phyloP scores from a whole-genome alignment of 1,284 basidiomycete species.

The Ceratobasidium sp. region DNA sequence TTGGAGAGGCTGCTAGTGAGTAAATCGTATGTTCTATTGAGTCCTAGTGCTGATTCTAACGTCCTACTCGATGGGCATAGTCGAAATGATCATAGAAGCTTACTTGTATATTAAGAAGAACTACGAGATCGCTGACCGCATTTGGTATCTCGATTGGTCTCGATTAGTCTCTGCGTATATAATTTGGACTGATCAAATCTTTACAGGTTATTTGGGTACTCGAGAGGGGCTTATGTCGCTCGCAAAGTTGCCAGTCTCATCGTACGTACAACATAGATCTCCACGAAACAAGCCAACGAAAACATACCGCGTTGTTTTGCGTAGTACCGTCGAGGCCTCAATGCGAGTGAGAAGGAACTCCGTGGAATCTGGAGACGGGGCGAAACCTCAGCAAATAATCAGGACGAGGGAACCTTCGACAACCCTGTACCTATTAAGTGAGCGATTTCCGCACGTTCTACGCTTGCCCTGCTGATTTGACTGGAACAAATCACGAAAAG shows the following conservation, averaged over 20 bases:
- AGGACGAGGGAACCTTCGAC: too few species aligned
- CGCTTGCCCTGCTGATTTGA: background rate
- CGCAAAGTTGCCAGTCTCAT: constrained; percentile 46
- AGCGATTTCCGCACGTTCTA: background rate
- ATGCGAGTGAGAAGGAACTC: constrained; percentile 6
- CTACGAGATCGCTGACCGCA: background rate
- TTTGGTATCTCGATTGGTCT: constrained; percentile 15
- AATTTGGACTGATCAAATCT: background rate
- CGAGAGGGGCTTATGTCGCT: constrained; percentile 45
- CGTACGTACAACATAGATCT: constrained; percentile 1
- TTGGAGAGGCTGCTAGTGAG: constrained; percentile 12
- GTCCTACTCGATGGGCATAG: background rate
- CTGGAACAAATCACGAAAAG: background rate
- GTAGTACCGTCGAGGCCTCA: constrained; percentile 12
- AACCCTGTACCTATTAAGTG: constrained; percentile 19
- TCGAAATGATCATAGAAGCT: constrained; percentile 1
- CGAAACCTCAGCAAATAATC: background rate
- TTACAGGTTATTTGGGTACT: constrained; percentile 38
- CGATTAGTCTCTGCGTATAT: background rate
- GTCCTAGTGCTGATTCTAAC: too few species aligned
- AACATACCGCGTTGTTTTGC: too few species aligned
- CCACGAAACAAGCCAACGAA: background rate
- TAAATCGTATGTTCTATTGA: background rate
- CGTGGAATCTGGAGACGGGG: constrained; percentile 9
- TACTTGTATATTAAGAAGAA: constrained; percentile 9